phyloP scores from a whole-genome alignment of 2,329 filamentous ascomycete genomes.

The Ophiocordyceps camponoti-rufipedis region DNA sequence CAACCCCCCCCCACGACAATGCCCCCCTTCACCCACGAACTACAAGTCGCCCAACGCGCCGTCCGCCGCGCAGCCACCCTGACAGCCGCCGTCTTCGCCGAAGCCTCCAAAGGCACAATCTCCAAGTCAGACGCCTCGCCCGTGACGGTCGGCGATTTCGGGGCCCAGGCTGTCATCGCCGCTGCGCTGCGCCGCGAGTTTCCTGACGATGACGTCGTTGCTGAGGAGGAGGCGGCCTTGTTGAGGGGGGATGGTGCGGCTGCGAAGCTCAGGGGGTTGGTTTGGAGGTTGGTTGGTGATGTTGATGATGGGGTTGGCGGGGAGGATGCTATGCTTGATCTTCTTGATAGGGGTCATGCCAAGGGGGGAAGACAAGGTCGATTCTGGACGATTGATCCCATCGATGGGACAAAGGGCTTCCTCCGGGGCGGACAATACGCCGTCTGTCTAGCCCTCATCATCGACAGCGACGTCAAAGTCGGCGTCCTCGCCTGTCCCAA shows the following conservation, averaged over 20 bases:
- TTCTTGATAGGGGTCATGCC: constrained; percentile 52
- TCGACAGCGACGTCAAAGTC: constrained; percentile 84
- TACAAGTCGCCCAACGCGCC: constrained; percentile 68
- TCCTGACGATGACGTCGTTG: constrained; percentile 78
- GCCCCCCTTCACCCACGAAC: constrained; percentile 51
- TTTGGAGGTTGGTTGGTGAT: constrained; percentile 57
- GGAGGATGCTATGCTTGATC: constrained; percentile 46
- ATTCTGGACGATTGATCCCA: constrained; percentile 94
- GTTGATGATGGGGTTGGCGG: constrained; percentile 49
- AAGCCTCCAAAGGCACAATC: constrained; percentile 85
- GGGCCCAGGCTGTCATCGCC: constrained; percentile 92
- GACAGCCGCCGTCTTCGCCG: constrained; percentile 41
- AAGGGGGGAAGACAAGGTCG: constrained; percentile 55
- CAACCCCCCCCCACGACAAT: neutral
- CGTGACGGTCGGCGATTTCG: constrained; percentile 95
- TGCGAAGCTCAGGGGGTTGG: constrained; percentile 40
- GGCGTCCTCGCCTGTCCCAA: constrained; percentile 94
- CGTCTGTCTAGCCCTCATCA: constrained; percentile 79
- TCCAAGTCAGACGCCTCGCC: constrained; percentile 86
- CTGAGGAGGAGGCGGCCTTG: constrained; percentile 78
- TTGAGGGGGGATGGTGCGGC: constrained; percentile 43
- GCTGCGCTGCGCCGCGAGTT: constrained; percentile 77
- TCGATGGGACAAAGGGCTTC: constrained; percentile 96
- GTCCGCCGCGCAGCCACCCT: constrained; percentile 56
- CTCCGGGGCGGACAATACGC: constrained; percentile 92